Conservation (phyloP, 2,329 filamentous ascomycete genomes). For the Alternaria triticimaculans region DNA sequence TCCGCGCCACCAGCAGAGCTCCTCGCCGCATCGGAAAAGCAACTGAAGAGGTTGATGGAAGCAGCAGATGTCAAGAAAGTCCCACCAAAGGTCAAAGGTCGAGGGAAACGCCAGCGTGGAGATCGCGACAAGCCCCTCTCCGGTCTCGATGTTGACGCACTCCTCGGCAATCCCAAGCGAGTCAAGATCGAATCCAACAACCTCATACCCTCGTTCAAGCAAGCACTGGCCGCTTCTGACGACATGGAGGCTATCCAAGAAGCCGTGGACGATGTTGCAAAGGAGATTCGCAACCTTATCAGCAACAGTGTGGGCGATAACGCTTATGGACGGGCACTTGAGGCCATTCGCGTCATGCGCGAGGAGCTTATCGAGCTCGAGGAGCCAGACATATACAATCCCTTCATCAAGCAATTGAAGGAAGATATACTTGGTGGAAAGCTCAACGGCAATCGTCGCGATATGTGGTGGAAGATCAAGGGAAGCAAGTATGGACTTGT, state of each 20-base stretch:
- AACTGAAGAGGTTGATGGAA: slow-evolving; percentile 69
- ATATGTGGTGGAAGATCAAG: slow-evolving; percentile 81
- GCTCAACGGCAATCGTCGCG: slow-evolving; percentile 76
- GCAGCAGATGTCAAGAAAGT: slow-evolving; percentile 83
- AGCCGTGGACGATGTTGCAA: slow-evolving; percentile 75
- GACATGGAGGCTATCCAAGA: slow-evolving; percentile 68
- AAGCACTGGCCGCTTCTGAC: slow-evolving; percentile 68
- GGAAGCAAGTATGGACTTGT: slow-evolving; percentile 75
- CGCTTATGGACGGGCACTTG: slow-evolving; percentile 75
- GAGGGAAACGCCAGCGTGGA: slow-evolving; percentile 63
- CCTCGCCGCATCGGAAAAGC: slow-evolving; percentile 62
- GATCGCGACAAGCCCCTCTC: slow-evolving; percentile 83
- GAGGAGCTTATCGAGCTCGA: slow-evolving; percentile 78
- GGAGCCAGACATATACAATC: slow-evolving; percentile 77
- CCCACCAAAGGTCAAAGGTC: slow-evolving; percentile 78
- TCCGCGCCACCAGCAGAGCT: slow-evolving; percentile 74
- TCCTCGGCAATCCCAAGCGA: slow-evolving; percentile 69
- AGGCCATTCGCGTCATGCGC: slow-evolving; percentile 78
- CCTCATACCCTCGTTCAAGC: slow-evolving; percentile 89
- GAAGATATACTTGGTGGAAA: slow-evolving; percentile 70
- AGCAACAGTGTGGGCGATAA: slow-evolving; percentile 75
- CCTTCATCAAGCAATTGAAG: slow-evolving; percentile 75
- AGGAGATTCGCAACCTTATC: slow-evolving; percentile 73
- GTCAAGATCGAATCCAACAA: slow-evolving; percentile 71
- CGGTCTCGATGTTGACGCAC: slow-evolving; percentile 82